These are phyloP conservation scores for Heliamphora pulchella DNA, from an alignment of 179 eudicot genomes.

Conservation along the genomic window DNA sequence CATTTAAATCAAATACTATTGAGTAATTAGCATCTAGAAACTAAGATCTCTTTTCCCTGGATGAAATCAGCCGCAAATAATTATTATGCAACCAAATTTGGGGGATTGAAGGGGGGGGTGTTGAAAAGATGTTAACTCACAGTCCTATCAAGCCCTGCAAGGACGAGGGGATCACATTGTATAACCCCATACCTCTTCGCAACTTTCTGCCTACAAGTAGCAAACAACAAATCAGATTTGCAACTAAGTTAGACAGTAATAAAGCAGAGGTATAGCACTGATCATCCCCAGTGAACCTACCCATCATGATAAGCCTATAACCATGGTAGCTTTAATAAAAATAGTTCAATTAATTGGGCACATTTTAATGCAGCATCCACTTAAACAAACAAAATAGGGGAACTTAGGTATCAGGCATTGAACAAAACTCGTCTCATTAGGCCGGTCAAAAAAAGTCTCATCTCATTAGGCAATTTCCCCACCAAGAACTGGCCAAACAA, in stretches of 20 bases:
- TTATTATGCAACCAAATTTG: constrained; percentile 8
- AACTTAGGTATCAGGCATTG: constrained; percentile 2
- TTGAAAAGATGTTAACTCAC: constrained; percentile 35
- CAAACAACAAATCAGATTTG: constrained; percentile 20
- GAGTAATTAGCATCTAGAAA: background rate
- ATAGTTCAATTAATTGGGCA: background rate
- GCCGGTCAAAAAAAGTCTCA: background rate
- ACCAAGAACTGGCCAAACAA: background rate
- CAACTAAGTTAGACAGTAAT: background rate
- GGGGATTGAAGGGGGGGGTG: constrained; percentile 5
- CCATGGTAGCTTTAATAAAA: background rate
- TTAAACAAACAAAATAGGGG: background rate
- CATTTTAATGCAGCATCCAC: background rate
- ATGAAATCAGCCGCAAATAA: background rate
- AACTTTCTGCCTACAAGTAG: constrained; percentile 46
- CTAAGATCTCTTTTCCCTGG: background rate
- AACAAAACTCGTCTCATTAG: constrained; percentile 1
- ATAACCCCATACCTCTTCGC: constrained; percentile 67
- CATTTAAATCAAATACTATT: background rate
- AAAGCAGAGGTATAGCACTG: background rate
- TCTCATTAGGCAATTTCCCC: background rate
- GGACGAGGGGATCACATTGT: constrained; percentile 75
- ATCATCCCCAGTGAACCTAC: background rate
- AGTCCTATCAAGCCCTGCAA: constrained; percentile 60
- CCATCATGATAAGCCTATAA: background rate